Evolutionary conservation across 75 land plant species (phyloP).

Genomic region (Selaginella tamariscina): DNA sequence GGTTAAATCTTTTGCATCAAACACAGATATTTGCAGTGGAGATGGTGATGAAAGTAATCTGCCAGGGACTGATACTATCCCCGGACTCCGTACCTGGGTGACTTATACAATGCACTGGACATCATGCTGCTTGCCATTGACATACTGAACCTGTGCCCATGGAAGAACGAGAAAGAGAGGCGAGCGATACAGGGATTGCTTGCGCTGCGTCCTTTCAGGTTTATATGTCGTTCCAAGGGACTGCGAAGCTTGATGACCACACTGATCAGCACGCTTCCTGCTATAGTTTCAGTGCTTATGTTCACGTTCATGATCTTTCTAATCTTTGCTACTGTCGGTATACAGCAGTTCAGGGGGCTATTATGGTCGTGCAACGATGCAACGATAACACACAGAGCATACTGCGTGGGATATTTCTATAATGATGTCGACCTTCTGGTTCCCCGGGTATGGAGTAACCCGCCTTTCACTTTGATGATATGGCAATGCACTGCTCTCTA

Average conservation of each 20-base stretch:
- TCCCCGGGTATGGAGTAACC: slow-evolving; percentile 22
- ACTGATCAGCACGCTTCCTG: slow-evolving; percentile 23
- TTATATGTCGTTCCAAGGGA: slow-evolving; percentile 24
- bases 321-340: slow-evolving; percentile 25
- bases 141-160: slow-evolving; percentile 7
- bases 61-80: slow-evolving; percentile 23
- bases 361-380: slow-evolving; percentile 19
- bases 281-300: slow-evolving; percentile 19
- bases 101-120: slow-evolving; percentile 24
- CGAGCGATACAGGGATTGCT: slow-evolving; percentile 13
- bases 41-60: slow-evolving; percentile 19
- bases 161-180: neutral
- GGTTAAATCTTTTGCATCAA: no score
- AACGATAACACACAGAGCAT: neutral
- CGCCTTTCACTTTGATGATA: slow-evolving; percentile 24
- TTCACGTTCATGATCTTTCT: slow-evolving; percentile 25
- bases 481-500: slow-evolving; percentile 23
- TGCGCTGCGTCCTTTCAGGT: slow-evolving; percentile 18
- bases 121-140: slow-evolving; percentile 23
- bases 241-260: slow-evolving; percentile 16
- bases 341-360: slow-evolving; percentile 18
- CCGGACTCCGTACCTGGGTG: slow-evolving; percentile 34
- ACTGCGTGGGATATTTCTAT: slow-evolving; percentile 23
- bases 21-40: slow-evolving; percentile 23
- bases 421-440: slow-evolving; percentile 15